A percentile compares a stretch with the other conserved stretches of the same genome.
Conservation (phyloP, 345 rosid species). For the Carallia pectinifolia region DNA sequence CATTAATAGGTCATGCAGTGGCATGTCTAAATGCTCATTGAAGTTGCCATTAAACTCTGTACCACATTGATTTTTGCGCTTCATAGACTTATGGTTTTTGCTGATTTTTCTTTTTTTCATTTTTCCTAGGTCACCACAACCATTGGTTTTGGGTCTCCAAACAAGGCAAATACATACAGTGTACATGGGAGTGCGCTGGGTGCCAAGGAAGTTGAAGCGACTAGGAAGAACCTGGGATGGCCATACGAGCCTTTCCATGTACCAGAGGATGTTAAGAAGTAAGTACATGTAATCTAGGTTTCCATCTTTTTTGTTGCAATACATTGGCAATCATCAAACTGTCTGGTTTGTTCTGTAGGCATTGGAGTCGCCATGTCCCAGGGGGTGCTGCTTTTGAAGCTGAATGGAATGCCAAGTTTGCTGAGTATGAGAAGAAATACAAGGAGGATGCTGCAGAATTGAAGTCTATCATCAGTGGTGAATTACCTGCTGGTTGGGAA, state of each 20-base stretch:
- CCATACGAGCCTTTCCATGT: constrained; percentile 91
- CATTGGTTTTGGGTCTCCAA: constrained; percentile 97
- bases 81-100: background rate
- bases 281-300: constrained; percentile 14
- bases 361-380: no score
- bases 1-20: background rate
- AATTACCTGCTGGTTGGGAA: constrained; percentile 90
- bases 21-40: background rate
- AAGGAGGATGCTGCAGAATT: no score
- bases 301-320: background rate
- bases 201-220: constrained; percentile 98
- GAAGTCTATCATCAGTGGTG: constrained; percentile 29
- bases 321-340: background rate
- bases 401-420: constrained; percentile 85
- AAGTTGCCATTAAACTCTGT: background rate
- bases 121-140: constrained; percentile 74
- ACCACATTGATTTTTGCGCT: background rate
- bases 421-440: constrained; percentile 53
- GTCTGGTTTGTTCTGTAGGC: background rate
- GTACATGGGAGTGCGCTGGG: constrained; percentile 98
- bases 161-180: constrained; percentile 92
- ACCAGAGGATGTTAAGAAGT: constrained; percentile 91
- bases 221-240: constrained; percentile 97
- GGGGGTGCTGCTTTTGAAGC: constrained; percentile 54
- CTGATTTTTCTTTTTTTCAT: background rate